phyloP scores from a whole-genome alignment of 2,329 filamentous ascomycete species.

The Fusarium hainanense region DNA sequence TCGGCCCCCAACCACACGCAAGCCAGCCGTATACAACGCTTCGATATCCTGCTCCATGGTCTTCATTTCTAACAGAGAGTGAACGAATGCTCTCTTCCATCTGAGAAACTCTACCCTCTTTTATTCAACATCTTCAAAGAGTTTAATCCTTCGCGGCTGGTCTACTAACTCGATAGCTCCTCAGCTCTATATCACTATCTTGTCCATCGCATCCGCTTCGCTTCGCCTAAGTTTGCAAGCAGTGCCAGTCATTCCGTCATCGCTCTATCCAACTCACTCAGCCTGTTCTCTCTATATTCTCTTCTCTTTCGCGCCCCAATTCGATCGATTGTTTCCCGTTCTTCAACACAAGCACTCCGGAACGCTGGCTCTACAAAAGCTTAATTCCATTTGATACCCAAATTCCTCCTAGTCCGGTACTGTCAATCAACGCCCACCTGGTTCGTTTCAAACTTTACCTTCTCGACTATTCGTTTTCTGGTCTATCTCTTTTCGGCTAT shows the following conservation, averaged over 20 bases:
- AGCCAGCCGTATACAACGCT: conserved; percentile 44
- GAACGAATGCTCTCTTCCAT: conserved; percentile 20
- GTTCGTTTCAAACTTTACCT: conserved; percentile 23
- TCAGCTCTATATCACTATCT: not conserved
- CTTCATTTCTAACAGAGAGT: conserved; percentile 30
- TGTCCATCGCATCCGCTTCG: not conserved
- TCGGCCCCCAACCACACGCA: conserved; percentile 48
- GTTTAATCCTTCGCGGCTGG: not conserved
- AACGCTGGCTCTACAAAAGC: conserved; percentile 20
- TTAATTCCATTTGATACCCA: conserved; percentile 24
- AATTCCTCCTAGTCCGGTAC: conserved; percentile 10
- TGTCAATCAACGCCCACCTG: conserved; percentile 21
- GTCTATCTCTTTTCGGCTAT: conserved; percentile 14
- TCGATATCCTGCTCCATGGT: conserved; percentile 40
- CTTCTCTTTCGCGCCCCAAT: conserved; percentile 2
- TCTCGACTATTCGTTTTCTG: conserved; percentile 27
- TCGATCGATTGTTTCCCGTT: not conserved
- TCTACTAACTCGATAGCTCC: conserved; percentile 33
- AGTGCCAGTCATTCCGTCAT: conserved; percentile 27
- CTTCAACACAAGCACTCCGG: not conserved
- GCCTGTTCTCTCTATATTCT: conserved; percentile 7
- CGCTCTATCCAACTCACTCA: conserved; percentile 7
- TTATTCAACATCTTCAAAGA: conserved; percentile 24
- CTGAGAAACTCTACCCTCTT: conserved; percentile 22
- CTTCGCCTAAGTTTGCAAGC: conserved; percentile 12